Base-by-base conservation (phyloP, 1,284 basidiomycete species). In the Leccinum variabile region DNA sequence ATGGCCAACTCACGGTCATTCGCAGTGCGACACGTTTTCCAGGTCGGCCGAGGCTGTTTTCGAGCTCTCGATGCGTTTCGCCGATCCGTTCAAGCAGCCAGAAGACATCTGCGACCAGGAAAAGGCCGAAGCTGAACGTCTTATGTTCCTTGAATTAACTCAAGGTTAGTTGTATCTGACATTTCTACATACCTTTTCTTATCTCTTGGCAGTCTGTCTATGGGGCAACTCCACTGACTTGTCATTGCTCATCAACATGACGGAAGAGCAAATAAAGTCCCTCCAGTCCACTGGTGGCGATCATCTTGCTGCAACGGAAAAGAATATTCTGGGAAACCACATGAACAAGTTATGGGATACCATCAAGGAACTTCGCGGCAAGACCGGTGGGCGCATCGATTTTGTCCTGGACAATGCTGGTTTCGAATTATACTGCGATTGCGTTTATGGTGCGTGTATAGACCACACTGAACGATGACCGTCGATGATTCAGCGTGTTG, bases 141-240 rank as follows among this genome's bases (percentile, higher is more conserved):
- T 95, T 57, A 89, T 97, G 84, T 99, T 98, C 83, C 82, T 91
- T 62, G 97, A 99, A 78, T 80, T 98, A 56, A 95, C 95, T 16
- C 97, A 98, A 83, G 85, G 84, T 85, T 66, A 67, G 70, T 67
- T 13, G 11, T 22, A 11, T 54, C 57, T 41, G 5, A 41, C 39
- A 61, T 66, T 46, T 50, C 16, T 4, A 32, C 14, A n/a, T 30
- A n/a, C 33, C n/a, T 50, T 18, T 4, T 35, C 56, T 28, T 62
- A 7, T 55, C n/a, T n/a, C 49, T 50, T 22, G 16, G 35, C 61
- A 92, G 93, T 97, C 62, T 96, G 94, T 72, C 82, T 97, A 25
- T 96, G 94, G 94, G 94, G 94, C 16, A 97, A 97, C 78, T 93
- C 94, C n/a, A 98, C 97, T 62, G 96, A 98, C 77, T 82, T 98